These are phyloP conservation scores for Aspergillus hancockii DNA, from an alignment of 495 filamentous ascomycete genomes.

Conservation along the genomic window DNA sequence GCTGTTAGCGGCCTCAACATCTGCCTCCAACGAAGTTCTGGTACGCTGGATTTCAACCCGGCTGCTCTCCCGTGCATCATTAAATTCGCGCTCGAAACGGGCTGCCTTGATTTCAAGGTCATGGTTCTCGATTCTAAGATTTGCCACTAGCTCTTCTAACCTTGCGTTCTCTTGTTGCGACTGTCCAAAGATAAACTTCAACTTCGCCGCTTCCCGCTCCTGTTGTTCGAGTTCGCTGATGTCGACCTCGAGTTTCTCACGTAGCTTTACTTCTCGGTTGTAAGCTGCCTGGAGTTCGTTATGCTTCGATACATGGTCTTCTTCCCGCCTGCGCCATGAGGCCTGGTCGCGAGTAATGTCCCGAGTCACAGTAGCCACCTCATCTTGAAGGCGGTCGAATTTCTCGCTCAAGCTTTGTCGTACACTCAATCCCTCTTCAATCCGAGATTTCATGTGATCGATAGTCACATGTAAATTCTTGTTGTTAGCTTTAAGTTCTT, in stretches of 20 bases:
- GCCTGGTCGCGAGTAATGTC: conserved; percentile 80
- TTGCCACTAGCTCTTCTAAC: conserved; percentile 63
- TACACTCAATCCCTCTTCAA: conserved; percentile 80
- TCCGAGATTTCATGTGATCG: conserved; percentile 67
- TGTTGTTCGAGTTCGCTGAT: conserved; percentile 73
- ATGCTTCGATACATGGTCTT: conserved; percentile 70
- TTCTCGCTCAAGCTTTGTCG: conserved; percentile 77
- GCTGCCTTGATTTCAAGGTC: conserved; percentile 60
- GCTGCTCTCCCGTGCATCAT: conserved; percentile 75
- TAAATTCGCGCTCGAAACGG: conserved; percentile 78
- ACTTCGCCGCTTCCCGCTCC: conserved; percentile 65
- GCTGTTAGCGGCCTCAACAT: conserved; percentile 78
- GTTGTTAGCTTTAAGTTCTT: conserved; percentile 56
- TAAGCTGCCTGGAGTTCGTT: conserved; percentile 78
- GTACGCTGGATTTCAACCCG: conserved; percentile 76
- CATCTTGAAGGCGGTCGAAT: conserved; percentile 77
- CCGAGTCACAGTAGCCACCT: conserved; percentile 74
- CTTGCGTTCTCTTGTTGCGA: conserved; percentile 55
- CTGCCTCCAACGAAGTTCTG: conserved; percentile 72
- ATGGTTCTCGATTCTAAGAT: conserved; percentile 67
- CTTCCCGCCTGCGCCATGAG: conserved; percentile 69
- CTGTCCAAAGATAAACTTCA: conserved; percentile 56
- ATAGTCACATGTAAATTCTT: conserved; percentile 64
- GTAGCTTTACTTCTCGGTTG: conserved; percentile 72
- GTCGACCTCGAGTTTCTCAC: conserved; percentile 78